Evolutionary conservation across 129 eudicot genomes (phyloP).

Genomic region (Arctium minus): DNA sequence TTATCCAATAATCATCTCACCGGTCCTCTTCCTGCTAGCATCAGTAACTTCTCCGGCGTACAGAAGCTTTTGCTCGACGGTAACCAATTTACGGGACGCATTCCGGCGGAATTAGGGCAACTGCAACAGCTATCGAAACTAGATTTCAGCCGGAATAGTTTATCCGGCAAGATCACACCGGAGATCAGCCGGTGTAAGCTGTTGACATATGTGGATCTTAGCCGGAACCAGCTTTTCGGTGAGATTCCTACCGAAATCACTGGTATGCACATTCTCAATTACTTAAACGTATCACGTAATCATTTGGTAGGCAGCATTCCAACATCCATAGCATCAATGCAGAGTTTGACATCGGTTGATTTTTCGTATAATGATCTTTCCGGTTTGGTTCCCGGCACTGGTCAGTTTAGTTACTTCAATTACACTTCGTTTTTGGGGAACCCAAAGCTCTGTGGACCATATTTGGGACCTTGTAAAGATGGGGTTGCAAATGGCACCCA

Average conservation of each 20-base stretch:
- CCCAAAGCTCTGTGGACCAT: conserved; percentile 83
- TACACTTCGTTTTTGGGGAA: conserved; percentile 85
- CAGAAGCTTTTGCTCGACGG: conserved; percentile 85
- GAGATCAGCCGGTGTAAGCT: conserved; percentile 75
- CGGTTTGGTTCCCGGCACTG: conserved; percentile 85
- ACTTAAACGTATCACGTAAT: conserved; percentile 67
- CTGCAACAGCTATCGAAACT: conserved; percentile 84
- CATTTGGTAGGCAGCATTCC: conserved; percentile 77
- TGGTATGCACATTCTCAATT: conserved; percentile 86
- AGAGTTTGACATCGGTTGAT: conserved; percentile 90
- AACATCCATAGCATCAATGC: conserved; percentile 63
- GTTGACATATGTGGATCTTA: conserved; percentile 80
- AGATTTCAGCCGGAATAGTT: conserved; percentile 70
- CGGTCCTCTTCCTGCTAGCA: conserved; percentile 62
- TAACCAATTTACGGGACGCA: conserved; percentile 60
- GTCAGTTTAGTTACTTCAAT: conserved; percentile 91
- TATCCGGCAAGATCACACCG: conserved; percentile 57
- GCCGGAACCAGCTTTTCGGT: conserved; percentile 78
- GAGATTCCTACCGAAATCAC: conserved; percentile 72
- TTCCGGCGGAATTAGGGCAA: conserved; percentile 71
- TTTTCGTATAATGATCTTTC: conserved; percentile 84
- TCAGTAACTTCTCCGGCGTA: conserved; percentile 63
- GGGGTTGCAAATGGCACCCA: conserved; percentile 50
- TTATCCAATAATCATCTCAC: conserved; percentile 66
- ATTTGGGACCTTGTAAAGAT: conserved; percentile 84